Conservation (phyloP, 805 yeast genomes). For the Priceomyces castillae region DNA sequence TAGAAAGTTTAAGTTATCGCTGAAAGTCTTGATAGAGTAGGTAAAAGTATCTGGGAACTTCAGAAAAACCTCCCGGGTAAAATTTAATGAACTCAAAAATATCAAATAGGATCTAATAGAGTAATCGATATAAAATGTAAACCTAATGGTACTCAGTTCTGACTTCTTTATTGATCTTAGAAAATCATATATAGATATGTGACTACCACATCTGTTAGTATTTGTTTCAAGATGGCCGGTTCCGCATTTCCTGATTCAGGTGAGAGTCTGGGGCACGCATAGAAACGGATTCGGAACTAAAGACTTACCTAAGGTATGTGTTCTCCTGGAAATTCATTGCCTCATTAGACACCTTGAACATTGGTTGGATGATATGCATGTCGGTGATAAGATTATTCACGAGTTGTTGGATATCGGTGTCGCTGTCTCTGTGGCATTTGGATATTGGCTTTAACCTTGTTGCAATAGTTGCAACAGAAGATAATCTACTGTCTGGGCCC, state of each 20-base stretch:
- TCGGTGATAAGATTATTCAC: conserved; percentile 3
- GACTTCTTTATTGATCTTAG: conserved; percentile 1
- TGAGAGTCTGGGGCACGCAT: background rate
- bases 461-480: background rate
- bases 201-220: conserved; percentile 4
- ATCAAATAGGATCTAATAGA: conserved; percentile 5
- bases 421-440: background rate
- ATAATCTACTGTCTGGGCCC: background rate
- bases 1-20: conserved; percentile 4
- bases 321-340: conserved; percentile 2
- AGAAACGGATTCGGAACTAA: background rate
- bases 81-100: conserved; percentile 5
- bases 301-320: conserved; percentile 3
- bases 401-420: conserved; percentile 1
- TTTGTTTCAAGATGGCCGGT: background rate
- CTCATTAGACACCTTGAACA: conserved; percentile 1
- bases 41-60: conserved; percentile 1
- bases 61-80: conserved; percentile 4
- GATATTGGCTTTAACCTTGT: background rate
- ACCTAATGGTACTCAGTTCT: background rate
- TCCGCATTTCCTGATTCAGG: background rate
- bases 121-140: conserved; percentile 2
- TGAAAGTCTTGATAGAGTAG: conserved; percentile 6
- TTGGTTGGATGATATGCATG: conserved; percentile 3
- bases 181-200: conserved; percentile 4